phyloP scores from a whole-genome alignment of 2,329 filamentous ascomycete species.

The Curvularia lunata region DNA sequence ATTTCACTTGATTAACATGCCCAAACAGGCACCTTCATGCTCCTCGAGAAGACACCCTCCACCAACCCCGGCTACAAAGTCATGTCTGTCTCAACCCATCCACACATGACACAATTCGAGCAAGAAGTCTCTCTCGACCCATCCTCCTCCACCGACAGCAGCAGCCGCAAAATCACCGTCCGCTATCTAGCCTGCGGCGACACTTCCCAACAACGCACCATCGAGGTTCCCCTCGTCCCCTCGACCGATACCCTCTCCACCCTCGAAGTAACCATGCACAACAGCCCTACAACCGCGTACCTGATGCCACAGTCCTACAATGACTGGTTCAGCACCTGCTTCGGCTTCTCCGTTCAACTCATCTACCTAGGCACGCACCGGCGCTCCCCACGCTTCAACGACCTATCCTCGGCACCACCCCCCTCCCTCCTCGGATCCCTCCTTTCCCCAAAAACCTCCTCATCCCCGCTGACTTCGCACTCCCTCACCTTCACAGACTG shows the following conservation, averaged over 20 bases:
- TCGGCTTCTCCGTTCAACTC: slow-evolving; percentile 53
- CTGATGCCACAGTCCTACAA: slow-evolving; percentile 52
- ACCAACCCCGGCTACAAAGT: slow-evolving; percentile 43
- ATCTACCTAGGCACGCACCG: slow-evolving; percentile 53
- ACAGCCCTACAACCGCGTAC: slow-evolving; percentile 51
- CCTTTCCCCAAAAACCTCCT: slow-evolving; percentile 4
- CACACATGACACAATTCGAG: slow-evolving; percentile 52
- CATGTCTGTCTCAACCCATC: slow-evolving; percentile 51
- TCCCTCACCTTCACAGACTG: slow-evolving; percentile 73
- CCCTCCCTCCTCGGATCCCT: not conserved
- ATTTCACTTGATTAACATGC: not conserved
- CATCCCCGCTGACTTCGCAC: slow-evolving; percentile 28
- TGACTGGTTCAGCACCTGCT: slow-evolving; percentile 54
- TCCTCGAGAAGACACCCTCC: slow-evolving; percentile 48
- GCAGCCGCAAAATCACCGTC: slow-evolving; percentile 44
- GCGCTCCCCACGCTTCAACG: slow-evolving; percentile 50
- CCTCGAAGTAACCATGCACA: slow-evolving; percentile 54
- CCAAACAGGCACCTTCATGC: slow-evolving; percentile 44
- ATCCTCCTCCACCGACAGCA: too few species aligned
- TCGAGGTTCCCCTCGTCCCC: slow-evolving; percentile 52
- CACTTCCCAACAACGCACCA: slow-evolving; percentile 28
- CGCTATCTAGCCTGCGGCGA: slow-evolving; percentile 48
- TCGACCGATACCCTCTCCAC: slow-evolving; percentile 43
- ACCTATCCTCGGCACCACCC: slow-evolving; percentile 9
- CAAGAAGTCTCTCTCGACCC: slow-evolving; percentile 38